Evolutionary conservation across 2,329 filamentous ascomycete genomes (phyloP), one percentile per base, ranked within the genome.

Genomic region (Beauveria sp.): DNA sequence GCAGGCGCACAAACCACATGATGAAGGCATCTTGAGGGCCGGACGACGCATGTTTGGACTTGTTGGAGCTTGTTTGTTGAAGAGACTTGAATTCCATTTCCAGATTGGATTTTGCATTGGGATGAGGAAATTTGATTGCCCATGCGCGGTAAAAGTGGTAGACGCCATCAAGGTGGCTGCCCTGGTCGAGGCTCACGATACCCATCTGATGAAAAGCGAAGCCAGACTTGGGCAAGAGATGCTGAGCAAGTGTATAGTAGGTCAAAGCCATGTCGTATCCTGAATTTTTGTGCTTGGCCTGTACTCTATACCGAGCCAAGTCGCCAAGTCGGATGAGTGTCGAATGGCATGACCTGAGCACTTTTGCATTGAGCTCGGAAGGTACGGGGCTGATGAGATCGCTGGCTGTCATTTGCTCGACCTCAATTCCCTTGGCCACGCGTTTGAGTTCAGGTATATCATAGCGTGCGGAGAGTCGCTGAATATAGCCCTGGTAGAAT

Each of bases 141-240:
- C 95, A 82, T 18, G 93, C 88, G 65, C 93, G 88, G 71, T 96
- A 95, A 46, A 98, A 85, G 73, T 96, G 87, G 74, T 97, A 98
- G 34, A 96, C 88, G 10, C 91, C 88, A 64, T 91, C 86, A 56
- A 98, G 83, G 71, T 96, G 89, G 67, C 93, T 88, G 62, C 83
- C 84, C 68, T 93, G 86, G 59, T 89, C 87, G 53, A 91, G 83
- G 63, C 89, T 88, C 63, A 98, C 88, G 42, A 98, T 90, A 42
- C 90, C 93, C 72, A 95, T 86, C 73, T 98, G 95, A 69, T 99
- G 93, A 70, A 96, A 89, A 18, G 91, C 89, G 65, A 87, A 85
- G 34, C 93, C 93, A 51, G 89, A 91, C 20, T 85, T 80, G 3
- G 93, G 91, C 67, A 89, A 83, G 59, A 98, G 82, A 57, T 89